Base-by-base conservation (phyloP, 2,329 filamentous ascomycete species). In the Tetracladium maxilliforme region DNA sequence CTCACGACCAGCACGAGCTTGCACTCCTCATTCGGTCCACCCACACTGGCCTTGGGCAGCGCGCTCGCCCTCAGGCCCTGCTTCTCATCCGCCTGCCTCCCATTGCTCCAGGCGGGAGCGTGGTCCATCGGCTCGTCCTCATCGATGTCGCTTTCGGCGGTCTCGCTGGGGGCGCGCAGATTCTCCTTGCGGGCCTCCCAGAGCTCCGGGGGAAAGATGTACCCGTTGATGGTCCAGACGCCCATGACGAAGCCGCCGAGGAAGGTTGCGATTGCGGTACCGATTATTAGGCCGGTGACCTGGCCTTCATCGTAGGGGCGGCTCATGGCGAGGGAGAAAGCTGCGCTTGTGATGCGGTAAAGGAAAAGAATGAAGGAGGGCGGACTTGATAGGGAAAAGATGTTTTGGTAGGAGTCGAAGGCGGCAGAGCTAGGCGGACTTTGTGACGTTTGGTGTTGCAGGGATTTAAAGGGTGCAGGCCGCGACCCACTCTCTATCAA, bases 1-100 rank as follows among this genome's bases (percentile, higher is more conserved):
- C 90, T 61, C 28, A 95, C 87, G 4, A 93, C 82, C 17, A 98
- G 59, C 10, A 94, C 82, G 30, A 95, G 61, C 56, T 95, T 95
- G 59, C 87, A 93, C 50, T 94, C 86, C 51, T 94, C 86, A 14
- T 57, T 62, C 22, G 50, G 12, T 39, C 39, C 25, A 44, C 43
- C 19, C 39, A 34, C 21, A 28, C 33, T 19, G 20, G 21, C 15
- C 11, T 21, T 14, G 26, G 25, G 17, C 18, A 16, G 16, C 12
- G 19, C 22, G 6, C 32, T 29, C 25, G 37, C 36, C 21, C 57
- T 52, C 31, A 76, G 45, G 0, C 70, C 70, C 42, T 76, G 67
- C 22, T 52, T 56, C 24, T 50, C 48, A 42, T 76, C 70, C 5
- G 69, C 70, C 17, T 67, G 68, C n/a, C 46, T 38, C 16, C 64